Base-by-base conservation (phyloP, 208 protist species). In the Balamuthia mandrillaris region DNA sequence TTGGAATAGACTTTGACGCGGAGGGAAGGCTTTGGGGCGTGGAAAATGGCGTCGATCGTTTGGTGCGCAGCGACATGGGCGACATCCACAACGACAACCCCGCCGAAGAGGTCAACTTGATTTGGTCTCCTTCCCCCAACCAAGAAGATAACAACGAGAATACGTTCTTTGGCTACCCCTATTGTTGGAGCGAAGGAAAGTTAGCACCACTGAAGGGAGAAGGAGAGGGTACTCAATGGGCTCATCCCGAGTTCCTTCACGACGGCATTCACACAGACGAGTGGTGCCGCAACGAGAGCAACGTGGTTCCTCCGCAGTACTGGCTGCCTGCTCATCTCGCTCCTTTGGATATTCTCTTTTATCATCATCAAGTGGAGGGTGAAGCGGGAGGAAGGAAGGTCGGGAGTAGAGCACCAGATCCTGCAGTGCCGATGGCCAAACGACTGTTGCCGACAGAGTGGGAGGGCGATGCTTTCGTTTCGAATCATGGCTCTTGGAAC, bases 141-240 rank as follows among this genome's bases (percentile, higher is more conserved):
- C n/a, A n/a, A n/a, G n/a, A n/a, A n/a, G n/a, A n/a, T n/a, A n/a
- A n/a, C n/a, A n/a, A n/a, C n/a, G n/a, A n/a, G n/a, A 45, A 45
- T 27, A 45, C 45, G 24, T 83, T 83, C 54, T 83, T 68, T 29
- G 75, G 75, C 2, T 83, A 83, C 27, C 75, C 75, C 24, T 83
- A 83, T 35, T 83, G 75, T 56, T 83, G 75, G 75, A 83, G 75
- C 37, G 54, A 83, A 56, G 61, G 54, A 49, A 83, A 83, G 42
- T 39, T 83, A 56, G 1, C 44, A 12, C 47, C 58, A 83, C 51
- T 9, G 75, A 56, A 39, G 66, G 24, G 49, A 49, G 54, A 31
- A 35, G 41, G 5, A 27, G 7, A 27, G 18, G 75, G 75, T 56
- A 83, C 75, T 24, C 75, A 83, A 31, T 83, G 75, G 75, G 75